Conservation (phyloP, 202 grass and related monocot genomes). For the Schoenoplectus tabernaemontani region DNA sequence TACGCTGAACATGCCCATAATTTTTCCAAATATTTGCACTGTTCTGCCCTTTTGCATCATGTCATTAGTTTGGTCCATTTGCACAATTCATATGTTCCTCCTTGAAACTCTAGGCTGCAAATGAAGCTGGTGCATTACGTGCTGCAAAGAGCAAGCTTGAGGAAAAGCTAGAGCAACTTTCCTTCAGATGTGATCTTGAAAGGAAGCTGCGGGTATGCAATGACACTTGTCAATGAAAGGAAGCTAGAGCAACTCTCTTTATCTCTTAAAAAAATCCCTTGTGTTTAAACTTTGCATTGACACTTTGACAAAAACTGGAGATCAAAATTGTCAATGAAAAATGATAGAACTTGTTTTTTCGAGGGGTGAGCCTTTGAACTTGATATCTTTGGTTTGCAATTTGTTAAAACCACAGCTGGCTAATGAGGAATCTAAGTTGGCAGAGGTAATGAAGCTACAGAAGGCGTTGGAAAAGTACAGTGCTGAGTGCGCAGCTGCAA, state of each 20-base stretch:
- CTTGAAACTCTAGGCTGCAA: slow-evolving; percentile 54
- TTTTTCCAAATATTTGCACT: slow-evolving; percentile 10
- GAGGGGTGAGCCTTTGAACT: not conserved
- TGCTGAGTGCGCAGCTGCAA: slow-evolving; percentile 43
- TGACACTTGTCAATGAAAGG: too few species aligned
- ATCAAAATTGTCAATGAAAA: not conserved
- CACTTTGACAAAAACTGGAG: not conserved
- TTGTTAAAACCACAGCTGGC: slow-evolving; percentile 41
- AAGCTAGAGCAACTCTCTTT: too few species aligned
- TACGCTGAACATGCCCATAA: not conserved
- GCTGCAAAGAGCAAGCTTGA: slow-evolving; percentile 99
- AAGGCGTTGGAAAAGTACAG: slow-evolving; percentile 52
- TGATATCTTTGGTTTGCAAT: not conserved
- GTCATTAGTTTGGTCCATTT: slow-evolving; percentile 15
- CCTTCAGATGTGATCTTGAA: slow-evolving; percentile 74
- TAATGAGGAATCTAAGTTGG: slow-evolving; percentile 64
- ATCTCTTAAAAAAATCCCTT: not conserved
- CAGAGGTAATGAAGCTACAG: slow-evolving; percentile 68
- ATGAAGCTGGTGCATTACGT: slow-evolving; percentile 88
- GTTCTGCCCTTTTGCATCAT: slow-evolving; percentile 16
- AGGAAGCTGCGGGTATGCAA: slow-evolving; percentile 79
- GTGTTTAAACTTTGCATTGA: not conserved
- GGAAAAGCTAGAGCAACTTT: slow-evolving; percentile 88
- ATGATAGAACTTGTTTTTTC: not conserved
- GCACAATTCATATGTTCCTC: not conserved